Base-by-base conservation (phyloP, 2,329 filamentous ascomycete species). In the Neofusicoccum umdonicola region DNA sequence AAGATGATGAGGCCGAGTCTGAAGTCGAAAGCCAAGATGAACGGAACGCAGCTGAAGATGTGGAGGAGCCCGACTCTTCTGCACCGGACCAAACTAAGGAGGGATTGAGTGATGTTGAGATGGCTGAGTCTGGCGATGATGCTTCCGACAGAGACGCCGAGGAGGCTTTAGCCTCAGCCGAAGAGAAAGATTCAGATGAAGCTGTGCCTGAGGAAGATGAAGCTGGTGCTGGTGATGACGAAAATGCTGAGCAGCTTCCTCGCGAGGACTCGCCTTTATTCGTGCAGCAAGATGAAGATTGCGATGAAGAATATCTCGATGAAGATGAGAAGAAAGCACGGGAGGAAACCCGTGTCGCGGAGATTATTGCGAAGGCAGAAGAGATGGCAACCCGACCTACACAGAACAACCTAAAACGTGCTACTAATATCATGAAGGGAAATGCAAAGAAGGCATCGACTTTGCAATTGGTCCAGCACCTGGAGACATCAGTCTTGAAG, bases 361-460 rank as follows among this genome's bases (percentile, higher is more conserved):
- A 72, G 27, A 73, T 83, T 67, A 82, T 83, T 45, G 77, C 77
- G 37, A 74, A 81, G 70, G 81, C 80, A 31, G 81, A 83, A 73
- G 74, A 79, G 48, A 72, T 73, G 34, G 74, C 79, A 62, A 73
- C 78, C n/a, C 71, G 74, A 42, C 80, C 81, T 7, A 78, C 76
- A 2, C 74, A 79, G 5, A 70, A 77, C 63, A 81, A 79, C 58
- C 57, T 81, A 4, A 81, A 77, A 66, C 78, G 81, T 12, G 80
- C 79, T 6, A 76, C 73, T 4, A 80, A 82, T 61, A 81, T 87
- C 12, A 75, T 89, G 39, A 88, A 85, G 70, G 81, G 83, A 13
- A 75, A 79, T n/a, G 76, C 79, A 1, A 85, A 84, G 63, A 90
- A 88, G 70, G 82, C 87, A 67, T 80, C 83, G 5, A 90, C 86